These are phyloP conservation scores for Dothidotthia symphoricarpi DNA, from an alignment of 2,329 filamentous ascomycete genomes.

Conservation along the genomic window DNA sequence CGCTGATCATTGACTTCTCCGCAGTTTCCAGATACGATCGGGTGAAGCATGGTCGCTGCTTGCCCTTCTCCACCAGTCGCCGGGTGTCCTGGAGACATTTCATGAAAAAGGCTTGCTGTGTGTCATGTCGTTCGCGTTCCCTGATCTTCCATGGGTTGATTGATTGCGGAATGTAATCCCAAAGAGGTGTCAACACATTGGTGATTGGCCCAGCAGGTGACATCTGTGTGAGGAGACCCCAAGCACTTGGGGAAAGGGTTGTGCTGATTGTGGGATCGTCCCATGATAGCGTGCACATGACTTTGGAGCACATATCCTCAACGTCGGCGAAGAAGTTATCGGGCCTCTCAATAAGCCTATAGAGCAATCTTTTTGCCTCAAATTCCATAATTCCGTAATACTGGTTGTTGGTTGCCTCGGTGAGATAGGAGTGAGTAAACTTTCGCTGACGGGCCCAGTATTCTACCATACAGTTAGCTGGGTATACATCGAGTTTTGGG, in stretches of 20 bases:
- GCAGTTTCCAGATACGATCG: constrained; percentile 36
- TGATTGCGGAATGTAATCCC: constrained; percentile 49
- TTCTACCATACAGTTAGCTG: constrained; percentile 34
- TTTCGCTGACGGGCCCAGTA: constrained; percentile 57
- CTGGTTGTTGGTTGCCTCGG: constrained; percentile 45
- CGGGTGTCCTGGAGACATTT: constrained; percentile 44
- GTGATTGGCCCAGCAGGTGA: constrained; percentile 58
- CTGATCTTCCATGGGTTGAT: constrained; percentile 57
- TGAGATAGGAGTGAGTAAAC: constrained; percentile 54
- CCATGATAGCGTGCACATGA: constrained; percentile 57
- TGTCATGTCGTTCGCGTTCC: constrained; percentile 54
- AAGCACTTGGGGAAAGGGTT: constrained; percentile 53
- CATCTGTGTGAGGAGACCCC: constrained; percentile 59
- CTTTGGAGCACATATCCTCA: constrained; percentile 59
- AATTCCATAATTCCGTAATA: constrained; percentile 53
- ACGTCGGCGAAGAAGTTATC: constrained; percentile 53
- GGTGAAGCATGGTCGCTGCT: constrained; percentile 35
- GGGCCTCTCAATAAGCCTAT: constrained; percentile 50
- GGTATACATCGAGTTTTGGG: neutral
- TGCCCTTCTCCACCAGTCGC: constrained; percentile 32
- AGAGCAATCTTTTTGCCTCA: constrained; percentile 56
- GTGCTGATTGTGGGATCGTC: constrained; percentile 52
- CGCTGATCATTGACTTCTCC: constrained; percentile 43
- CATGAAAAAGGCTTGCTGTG: constrained; percentile 56
- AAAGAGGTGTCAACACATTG: constrained; percentile 56